A percentile compares a stretch with the other conserved stretches of the same genome.
Evolutionary conservation across 2,329 filamentous ascomycete species (phyloP).

Genomic region (Botryotinia calthae): DNA sequence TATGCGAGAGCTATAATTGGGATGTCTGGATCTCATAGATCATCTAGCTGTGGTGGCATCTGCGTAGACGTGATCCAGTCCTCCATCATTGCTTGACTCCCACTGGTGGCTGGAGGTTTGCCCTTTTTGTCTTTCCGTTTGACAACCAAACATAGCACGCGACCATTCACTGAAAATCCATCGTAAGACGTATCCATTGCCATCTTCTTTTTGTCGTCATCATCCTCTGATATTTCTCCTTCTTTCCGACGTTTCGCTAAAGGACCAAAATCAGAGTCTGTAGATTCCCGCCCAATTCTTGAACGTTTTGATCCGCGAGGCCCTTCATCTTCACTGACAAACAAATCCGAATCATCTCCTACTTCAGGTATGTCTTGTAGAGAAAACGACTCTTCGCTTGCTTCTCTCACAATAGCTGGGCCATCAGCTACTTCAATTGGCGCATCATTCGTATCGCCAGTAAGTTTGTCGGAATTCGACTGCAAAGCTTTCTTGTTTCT

Average conservation of each 20-base stretch:
- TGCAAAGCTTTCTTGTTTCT: constrained; percentile 44
- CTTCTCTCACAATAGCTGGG: constrained; percentile 30
- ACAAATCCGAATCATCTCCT: constrained; percentile 33
- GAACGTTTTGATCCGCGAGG: constrained; percentile 35
- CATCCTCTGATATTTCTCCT: constrained; percentile 38
- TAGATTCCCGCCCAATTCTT: constrained; percentile 34
- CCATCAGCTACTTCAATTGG: constrained; percentile 43
- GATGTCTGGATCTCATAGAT: constrained; percentile 18
- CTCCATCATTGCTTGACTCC: constrained; percentile 72
- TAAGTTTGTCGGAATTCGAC: constrained; percentile 62
- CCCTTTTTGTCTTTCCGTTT: constrained; percentile 63
- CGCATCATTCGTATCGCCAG: constrained; percentile 52
- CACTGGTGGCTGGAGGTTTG: constrained; percentile 35
- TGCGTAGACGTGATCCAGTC: constrained; percentile 84
- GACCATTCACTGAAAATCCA: constrained; percentile 92
- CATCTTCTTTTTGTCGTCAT: constrained; percentile 86
- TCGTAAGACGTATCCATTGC: constrained; percentile 85
- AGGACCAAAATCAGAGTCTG: constrained; percentile 35
- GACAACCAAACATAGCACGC: constrained; percentile 87
- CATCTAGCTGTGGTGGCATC: constrained; percentile 42
- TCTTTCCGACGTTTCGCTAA: constrained; percentile 47
- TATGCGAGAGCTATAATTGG: not conserved
- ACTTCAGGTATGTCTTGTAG: constrained; percentile 33
- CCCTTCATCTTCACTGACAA: constrained; percentile 39
- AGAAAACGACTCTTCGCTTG: constrained; percentile 29